Evolutionary conservation across 345 rosid species (phyloP), one percentile per base, ranked within the genome.

Genomic region (Brassica rapa): DNA sequence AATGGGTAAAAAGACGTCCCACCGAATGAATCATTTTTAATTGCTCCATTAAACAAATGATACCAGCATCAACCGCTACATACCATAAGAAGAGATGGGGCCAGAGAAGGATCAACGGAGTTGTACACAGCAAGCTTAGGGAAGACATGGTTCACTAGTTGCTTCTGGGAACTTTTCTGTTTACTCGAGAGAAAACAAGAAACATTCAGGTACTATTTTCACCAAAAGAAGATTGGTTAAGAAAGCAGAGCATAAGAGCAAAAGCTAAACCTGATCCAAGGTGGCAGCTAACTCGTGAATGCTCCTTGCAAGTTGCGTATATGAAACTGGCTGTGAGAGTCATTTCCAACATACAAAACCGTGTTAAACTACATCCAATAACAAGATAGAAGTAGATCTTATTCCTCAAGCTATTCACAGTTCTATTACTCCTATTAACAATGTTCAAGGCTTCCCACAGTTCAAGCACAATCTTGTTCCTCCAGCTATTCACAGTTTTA

Each of bases 1-100:
- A 49, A 62, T 19, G 67, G 61, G 55, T 67, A 10, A 37, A 53
- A 71, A 9, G 0, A 46, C n/a, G 4, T 37, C 32, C 39, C 55
- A 6, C 41, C 9, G 35, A 65, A 71, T 0, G 0, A 63, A 69
- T 32, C 9, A 49, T 15, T 25, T 64, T 55, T 12, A 43, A 27
- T 71, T 71, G 51, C 33, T 70, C 63, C 37, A 78, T 30, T 4
- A 66, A 46, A 64, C 49, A 64, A 59, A 30, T 59, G 27, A 64
- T 35, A 16, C 15, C 24, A 41, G 27, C 51, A 57, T 29, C 6
- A 14, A 39, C 4, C 1, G 4, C 7, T 37, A 39, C 86, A 80
- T 88, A 92, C 98, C 98, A 95, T 95, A 70, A 95, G 98, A 80
- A 95, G 99, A 73, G 99, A 95, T 27, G 99, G 99, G 9, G 99